Base-by-base conservation (phyloP, 495 filamentous ascomycete genomes). In the Talaromyces thailandensis region DNA sequence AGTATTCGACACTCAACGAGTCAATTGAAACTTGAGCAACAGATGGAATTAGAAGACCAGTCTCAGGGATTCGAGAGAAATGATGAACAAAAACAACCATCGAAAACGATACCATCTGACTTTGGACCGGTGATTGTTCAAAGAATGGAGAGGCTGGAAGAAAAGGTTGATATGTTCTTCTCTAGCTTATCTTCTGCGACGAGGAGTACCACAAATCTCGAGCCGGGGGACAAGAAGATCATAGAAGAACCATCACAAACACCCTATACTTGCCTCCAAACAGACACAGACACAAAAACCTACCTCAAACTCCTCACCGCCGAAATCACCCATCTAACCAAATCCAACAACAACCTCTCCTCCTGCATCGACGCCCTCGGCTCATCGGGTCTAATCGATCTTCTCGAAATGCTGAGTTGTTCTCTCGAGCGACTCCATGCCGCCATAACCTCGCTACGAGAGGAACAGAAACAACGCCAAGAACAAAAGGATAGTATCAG, bases 331-430 rank as follows among this genome's bases (percentile, higher is more conserved):
- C 55, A 35, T 35, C 28, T 57, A 1, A 35, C 18, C 26, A 57
- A 57, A 35, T 57, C 55, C 26, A 57, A 57, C 55, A 57, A 57
- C 18, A 57, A 57, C 18, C 55, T 57, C 8, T 57, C 55, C 18
- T 57, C 55, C 6, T 35, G 28, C 8, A 57, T 57, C 28, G 29
- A 57, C 8, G 55, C 55, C 28, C 29, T 57, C 6, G 55, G 29
- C 29, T 57, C 55, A 18, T 57, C 55, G 1, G 55, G 55, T 16
- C 29, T 57, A 8, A 57, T 57, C n/a, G 55, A 35, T 9, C 28
- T 57, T 0, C 26, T 57, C 29, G 55, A 57, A 57, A 31, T 31
- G 14, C 29, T 57, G n/a, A 57, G 55, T 7, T 24, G 18, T 4
- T 57, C 55, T 11, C 14, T 57, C 4, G 55, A 57, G 8, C 55